Conservation (phyloP, 345 rosid species). For the Rubroshorea leprosula region DNA sequence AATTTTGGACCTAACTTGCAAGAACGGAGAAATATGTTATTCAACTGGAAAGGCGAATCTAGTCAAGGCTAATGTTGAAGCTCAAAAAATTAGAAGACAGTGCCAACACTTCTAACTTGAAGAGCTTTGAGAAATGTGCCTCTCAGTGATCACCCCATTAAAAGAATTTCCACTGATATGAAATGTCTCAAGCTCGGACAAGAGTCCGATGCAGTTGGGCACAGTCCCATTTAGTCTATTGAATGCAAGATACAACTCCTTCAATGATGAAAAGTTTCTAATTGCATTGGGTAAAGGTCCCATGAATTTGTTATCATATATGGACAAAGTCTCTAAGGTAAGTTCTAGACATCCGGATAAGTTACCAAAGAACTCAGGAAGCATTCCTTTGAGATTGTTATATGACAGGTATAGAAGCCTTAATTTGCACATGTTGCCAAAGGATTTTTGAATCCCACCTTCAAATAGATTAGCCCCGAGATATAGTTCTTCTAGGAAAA, state of each 20-base stretch:
- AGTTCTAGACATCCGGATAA: constrained; percentile 8
- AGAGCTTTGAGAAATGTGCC: constrained; percentile 24
- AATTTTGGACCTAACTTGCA: constrained; percentile 28
- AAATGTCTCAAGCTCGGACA: constrained; percentile 10
- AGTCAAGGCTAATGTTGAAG: constrained; percentile 16
- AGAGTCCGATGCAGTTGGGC: constrained; percentile 5
- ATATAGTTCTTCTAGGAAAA: background rate
- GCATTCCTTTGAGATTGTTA: background rate
- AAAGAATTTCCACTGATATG: constrained; percentile 17
- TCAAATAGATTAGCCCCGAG: constrained; percentile 3
- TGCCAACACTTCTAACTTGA: constrained; percentile 4
- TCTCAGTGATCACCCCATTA: constrained; percentile 19
- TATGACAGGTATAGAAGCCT: background rate
- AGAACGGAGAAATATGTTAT: background rate
- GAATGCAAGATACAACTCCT: background rate
- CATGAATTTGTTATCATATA: background rate
- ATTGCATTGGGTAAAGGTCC: background rate
- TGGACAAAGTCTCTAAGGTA: background rate
- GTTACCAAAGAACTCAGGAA: background rate
- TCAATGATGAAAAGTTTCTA: background rate
- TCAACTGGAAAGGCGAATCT: constrained; percentile 28
- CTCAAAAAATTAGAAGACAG: constrained; percentile 15
- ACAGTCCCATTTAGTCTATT: constrained; percentile 9
- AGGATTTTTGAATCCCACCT: constrained; percentile 18
- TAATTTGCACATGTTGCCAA: constrained; percentile 17